Base-by-base conservation (phyloP, 331 rosid genomes). In the Rhamnella rubrinervis region DNA sequence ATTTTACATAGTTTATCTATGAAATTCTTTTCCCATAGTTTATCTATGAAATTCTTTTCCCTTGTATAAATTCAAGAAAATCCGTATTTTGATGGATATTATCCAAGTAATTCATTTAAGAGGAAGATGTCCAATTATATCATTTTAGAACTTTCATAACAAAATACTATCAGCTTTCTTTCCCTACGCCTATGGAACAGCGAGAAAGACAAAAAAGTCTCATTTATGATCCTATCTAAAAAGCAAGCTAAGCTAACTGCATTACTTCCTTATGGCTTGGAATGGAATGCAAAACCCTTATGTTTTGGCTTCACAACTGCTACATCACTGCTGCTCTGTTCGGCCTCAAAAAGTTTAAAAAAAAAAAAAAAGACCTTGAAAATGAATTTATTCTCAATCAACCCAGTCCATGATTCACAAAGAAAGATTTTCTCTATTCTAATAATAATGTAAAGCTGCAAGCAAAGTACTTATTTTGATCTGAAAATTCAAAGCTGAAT, bases 401-500 rank as follows among this genome's bases (percentile, higher is more conserved):
- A 40, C 46, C 8, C 7, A 40, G 11, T 6, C 11, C 46, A 1
- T 40, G 11, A 6, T 40, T 40, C 7, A 40, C 46, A 40, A 40
- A 40, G 5, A 40, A 40, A 40, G 47, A 40, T 40, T 40, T 40
- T 6, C 1, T 52, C 19, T 10, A 52, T 15, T 16, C 21, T 44
- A 40, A 21, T 20, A 12, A 19, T 4, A 63, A 6, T 39, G 19
- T 46, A 63, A 63, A 25, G 67, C 51, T 62, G 66, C 66, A 62
- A 62, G 66, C 19, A 38, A 62, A 39, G 55, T 26, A 64, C 57
- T 41, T 19, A 64, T 44, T 40, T 39, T 64, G 40, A 64, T 41
- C 35, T 44, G 5, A 64, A 15, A 44, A 4, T 23, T 46, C 25
- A 37, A 38, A 20, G 40, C 40, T 61, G 28, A 61, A 38, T n/a